A percentile compares a stretch with the other conserved stretches of the same genome.
Evolutionary conservation across 306 rosid genomes (phyloP).

Genomic region (Hylodesmum podocarpum): DNA sequence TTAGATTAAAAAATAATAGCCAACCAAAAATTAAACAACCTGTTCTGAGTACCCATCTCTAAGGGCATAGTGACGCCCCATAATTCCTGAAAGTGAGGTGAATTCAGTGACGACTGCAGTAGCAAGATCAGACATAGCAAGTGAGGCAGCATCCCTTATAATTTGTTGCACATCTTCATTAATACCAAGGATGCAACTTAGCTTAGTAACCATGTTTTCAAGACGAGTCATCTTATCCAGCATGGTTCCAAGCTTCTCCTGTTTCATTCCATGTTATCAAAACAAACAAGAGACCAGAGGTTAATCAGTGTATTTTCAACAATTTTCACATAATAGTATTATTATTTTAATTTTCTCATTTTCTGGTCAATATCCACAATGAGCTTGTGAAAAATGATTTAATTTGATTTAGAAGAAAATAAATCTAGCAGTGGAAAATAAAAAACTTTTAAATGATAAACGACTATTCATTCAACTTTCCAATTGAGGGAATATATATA

Average conservation of each 20-base stretch:
- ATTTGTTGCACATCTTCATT: constrained; percentile 47
- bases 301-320: constrained; percentile 12
- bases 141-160: constrained; percentile 76
- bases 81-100: constrained; percentile 91
- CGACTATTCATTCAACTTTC: constrained; percentile 17
- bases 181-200: constrained; percentile 56
- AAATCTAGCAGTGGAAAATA: neutral
- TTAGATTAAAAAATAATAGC: neutral
- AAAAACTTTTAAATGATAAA: neutral
- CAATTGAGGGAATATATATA: neutral
- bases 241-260: constrained; percentile 97
- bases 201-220: constrained; percentile 53
- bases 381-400: neutral
- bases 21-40: constrained; percentile 49
- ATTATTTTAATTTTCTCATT: constrained; percentile 5
- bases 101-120: constrained; percentile 94
- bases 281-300: constrained; percentile 25
- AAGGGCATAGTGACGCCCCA: constrained; percentile 95
- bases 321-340: constrained; percentile 3
- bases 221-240: constrained; percentile 86
- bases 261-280: constrained; percentile 36
- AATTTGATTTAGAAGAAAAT: neutral
- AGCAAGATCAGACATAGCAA: constrained; percentile 97
- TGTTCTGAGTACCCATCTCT: constrained; percentile 88
- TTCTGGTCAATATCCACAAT: neutral